These are phyloP conservation scores for Alternaria dauci DNA, from an alignment of 2,329 filamentous ascomycete species.

Conservation along the genomic window DNA sequence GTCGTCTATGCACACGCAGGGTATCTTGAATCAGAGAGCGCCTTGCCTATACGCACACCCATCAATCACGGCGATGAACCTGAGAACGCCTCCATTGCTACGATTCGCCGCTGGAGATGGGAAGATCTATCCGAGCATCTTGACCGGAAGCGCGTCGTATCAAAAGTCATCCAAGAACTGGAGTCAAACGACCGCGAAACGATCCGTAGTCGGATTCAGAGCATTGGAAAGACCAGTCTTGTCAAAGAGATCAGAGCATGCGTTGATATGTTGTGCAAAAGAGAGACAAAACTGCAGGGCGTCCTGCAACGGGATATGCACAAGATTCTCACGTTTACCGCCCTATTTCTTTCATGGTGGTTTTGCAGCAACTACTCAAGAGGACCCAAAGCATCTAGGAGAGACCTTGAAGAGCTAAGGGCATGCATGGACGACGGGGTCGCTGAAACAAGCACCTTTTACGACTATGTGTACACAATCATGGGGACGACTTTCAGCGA, in stretches of 20 bases:
- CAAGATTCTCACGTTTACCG: slow-evolving; percentile 38
- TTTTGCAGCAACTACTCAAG: slow-evolving; percentile 32
- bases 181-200: slow-evolving; percentile 26
- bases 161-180: slow-evolving; percentile 53
- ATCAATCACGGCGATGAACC: slow-evolving; percentile 25
- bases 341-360: slow-evolving; percentile 50
- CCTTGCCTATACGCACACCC: neutral
- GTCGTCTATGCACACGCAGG: neutral
- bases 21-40: neutral
- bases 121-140: slow-evolving; percentile 45
- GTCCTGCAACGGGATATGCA: slow-evolving; percentile 34
- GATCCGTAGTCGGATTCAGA: slow-evolving; percentile 30
- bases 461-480: slow-evolving; percentile 35
- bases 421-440: slow-evolving; percentile 19
- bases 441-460: slow-evolving; percentile 31
- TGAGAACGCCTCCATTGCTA: slow-evolving; percentile 37
- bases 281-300: slow-evolving; percentile 34
- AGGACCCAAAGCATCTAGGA: slow-evolving; percentile 7
- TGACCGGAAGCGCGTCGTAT: slow-evolving; percentile 57
- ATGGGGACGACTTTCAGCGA: slow-evolving; percentile 37
- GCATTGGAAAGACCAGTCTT: slow-evolving; percentile 29
- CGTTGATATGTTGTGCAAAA: slow-evolving; percentile 31
- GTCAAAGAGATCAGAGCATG: slow-evolving; percentile 37
- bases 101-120: slow-evolving; percentile 47
- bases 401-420: slow-evolving; percentile 28